A percentile compares a stretch with the other conserved stretches of the same genome.
Conservation (phyloP, 176 grass and related monocot genomes). For the Oropetium thomaeum region DNA sequence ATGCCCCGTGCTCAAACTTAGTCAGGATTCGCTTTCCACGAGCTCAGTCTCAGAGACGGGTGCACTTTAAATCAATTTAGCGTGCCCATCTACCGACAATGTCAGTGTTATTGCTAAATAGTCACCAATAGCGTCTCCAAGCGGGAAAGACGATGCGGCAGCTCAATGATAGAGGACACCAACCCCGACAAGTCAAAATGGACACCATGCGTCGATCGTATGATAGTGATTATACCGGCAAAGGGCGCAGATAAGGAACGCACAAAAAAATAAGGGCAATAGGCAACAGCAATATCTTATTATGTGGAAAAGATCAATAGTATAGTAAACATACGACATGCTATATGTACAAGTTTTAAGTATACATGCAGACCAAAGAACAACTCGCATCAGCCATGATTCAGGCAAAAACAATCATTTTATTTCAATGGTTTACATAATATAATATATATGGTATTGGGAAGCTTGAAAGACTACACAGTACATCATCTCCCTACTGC, state of each 20-base stretch:
- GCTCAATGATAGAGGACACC: not conserved
- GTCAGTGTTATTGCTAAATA: not conserved
- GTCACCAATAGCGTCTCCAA: not conserved
- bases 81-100: not conserved
- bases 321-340: not conserved
- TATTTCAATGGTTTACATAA: slow-evolving; percentile 5
- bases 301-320: not conserved
- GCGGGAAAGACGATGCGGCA: not conserved
- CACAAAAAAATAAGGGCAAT: not conserved
- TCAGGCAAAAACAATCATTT: not conserved
- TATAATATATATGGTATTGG: too few species aligned
- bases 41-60: not conserved
- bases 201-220: not conserved
- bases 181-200: not conserved
- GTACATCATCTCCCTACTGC: not conserved
- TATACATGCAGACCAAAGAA: not conserved
- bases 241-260: not conserved
- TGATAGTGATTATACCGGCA: not conserved
- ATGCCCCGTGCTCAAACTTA: not conserved
- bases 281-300: not conserved
- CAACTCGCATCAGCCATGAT: slow-evolving; percentile 8
- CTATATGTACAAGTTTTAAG: not conserved
- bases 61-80: not conserved
- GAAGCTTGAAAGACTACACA: not conserved
- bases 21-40: not conserved